These are phyloP conservation scores for Adenanthera pavonina DNA, from an alignment of 306 rosid genomes.

Conservation along the genomic window DNA sequence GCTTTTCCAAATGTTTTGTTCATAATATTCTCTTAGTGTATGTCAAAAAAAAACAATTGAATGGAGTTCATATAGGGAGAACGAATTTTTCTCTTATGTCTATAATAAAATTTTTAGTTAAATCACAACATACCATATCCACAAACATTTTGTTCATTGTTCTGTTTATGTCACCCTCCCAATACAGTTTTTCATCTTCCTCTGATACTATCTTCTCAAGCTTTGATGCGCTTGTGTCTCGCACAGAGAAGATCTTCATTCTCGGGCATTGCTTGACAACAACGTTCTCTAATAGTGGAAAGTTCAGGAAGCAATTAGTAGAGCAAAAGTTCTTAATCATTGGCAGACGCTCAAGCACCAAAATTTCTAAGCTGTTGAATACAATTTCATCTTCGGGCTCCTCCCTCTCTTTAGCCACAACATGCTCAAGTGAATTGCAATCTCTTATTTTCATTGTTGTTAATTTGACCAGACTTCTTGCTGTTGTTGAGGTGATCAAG, in stretches of 20 bases:
- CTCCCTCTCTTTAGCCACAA: background rate
- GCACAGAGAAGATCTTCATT: background rate
- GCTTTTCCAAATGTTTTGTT: background rate
- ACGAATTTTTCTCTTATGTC: background rate
- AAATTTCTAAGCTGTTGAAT: background rate
- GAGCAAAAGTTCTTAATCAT: background rate
- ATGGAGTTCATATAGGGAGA: background rate
- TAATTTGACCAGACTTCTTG: background rate
- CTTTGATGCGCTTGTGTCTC: background rate
- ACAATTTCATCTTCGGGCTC: background rate
- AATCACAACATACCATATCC: background rate
- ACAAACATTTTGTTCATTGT: no score
- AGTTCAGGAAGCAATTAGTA: background rate
- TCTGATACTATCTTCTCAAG: background rate
- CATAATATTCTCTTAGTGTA: no score
- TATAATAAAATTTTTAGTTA: no score
- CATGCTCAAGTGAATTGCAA: background rate
- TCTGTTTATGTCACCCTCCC: no score
- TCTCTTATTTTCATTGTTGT: background rate
- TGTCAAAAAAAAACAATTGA: background rate
- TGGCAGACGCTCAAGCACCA: background rate
- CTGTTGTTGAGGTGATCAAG: background rate
- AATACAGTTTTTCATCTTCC: background rate
- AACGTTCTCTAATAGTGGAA: background rate
- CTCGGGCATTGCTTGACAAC: background rate